phyloP scores from a whole-genome alignment of 2,329 filamentous ascomycete species.

The Ambrosiella xylebori region DNA sequence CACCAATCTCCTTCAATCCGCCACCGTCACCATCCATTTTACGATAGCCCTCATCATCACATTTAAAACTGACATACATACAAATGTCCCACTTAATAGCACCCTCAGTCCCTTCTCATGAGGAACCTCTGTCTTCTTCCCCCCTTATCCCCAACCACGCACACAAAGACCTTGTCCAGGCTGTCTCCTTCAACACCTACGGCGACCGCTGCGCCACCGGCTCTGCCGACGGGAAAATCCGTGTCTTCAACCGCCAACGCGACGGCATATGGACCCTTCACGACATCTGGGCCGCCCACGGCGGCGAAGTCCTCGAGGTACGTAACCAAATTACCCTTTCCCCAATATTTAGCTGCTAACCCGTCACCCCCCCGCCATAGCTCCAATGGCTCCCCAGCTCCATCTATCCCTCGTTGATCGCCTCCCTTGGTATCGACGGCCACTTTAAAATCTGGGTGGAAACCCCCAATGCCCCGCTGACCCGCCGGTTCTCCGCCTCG shows the following conservation, averaged over 20 bases:
- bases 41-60: not conserved
- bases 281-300: conserved; percentile 81
- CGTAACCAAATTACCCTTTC: conserved; percentile 17
- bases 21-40: not conserved
- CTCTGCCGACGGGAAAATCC: conserved; percentile 81
- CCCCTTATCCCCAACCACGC: conserved; percentile 49
- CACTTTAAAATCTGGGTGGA: conserved; percentile 87
- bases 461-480: conserved; percentile 63
- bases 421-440: conserved; percentile 71
- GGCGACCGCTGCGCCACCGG: conserved; percentile 83
- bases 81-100: conserved; percentile 13
- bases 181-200: conserved; percentile 80
- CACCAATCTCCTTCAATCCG: not conserved
- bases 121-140: conserved; percentile 33
- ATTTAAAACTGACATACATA: not conserved
- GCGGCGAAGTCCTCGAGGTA: conserved; percentile 78
- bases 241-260: conserved; percentile 73
- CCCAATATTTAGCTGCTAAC: conserved; percentile 3
- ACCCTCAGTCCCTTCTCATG: conserved; percentile 15
- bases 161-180: conserved; percentile 65
- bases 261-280: conserved; percentile 62
- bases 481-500: conserved; percentile 58
- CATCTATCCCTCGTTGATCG: conserved; percentile 69
- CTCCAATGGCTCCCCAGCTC: conserved; percentile 88
- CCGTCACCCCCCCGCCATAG: conserved; percentile 26